These are phyloP conservation scores for Alternaria triticina DNA, from an alignment of 2,329 filamentous ascomycete species.

Conservation along the genomic window DNA sequence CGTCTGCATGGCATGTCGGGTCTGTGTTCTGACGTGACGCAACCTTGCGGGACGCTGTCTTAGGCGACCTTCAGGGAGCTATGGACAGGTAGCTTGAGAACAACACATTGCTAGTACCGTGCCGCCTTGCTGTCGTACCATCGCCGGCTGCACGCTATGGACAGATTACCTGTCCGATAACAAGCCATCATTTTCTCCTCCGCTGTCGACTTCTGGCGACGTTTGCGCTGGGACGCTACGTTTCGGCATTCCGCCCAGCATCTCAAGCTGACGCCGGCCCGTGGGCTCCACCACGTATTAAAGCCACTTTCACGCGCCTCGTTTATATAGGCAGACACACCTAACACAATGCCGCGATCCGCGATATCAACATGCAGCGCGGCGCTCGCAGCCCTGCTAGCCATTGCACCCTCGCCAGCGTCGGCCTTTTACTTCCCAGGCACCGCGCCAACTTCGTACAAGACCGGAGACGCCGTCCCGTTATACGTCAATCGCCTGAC, in stretches of 20 bases:
- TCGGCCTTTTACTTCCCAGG: slow-evolving; percentile 94
- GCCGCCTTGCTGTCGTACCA: not conserved
- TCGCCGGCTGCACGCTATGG: not conserved
- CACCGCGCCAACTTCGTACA: slow-evolving; percentile 92
- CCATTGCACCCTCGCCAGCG: slow-evolving; percentile 41
- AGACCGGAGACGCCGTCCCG: slow-evolving; percentile 77
- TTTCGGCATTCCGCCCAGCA: slow-evolving; percentile 19
- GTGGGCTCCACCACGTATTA: slow-evolving; percentile 7
- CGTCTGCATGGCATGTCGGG: not conserved
- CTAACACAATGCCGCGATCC: slow-evolving; percentile 38
- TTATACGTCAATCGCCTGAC: slow-evolving; percentile 93
- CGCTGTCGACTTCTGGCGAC: slow-evolving; percentile 5
- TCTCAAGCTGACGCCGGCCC: slow-evolving; percentile 16
- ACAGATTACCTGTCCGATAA: not conserved
- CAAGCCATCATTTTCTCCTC: not conserved
- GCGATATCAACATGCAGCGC: slow-evolving; percentile 32
- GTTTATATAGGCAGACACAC: slow-evolving; percentile 1
- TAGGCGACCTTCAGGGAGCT: slow-evolving; percentile 19
- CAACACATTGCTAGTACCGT: slow-evolving; percentile 25
- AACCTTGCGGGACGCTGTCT: slow-evolving; percentile 11
- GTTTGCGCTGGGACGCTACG: slow-evolving; percentile 13
- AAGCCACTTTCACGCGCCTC: slow-evolving; percentile 4
- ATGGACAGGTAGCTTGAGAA: slow-evolving; percentile 35
- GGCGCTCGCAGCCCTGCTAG: slow-evolving; percentile 47
- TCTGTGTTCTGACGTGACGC: not conserved